Base-by-base conservation (phyloP, 2,329 filamentous ascomycete species). In the Gnomoniopsis smithogilvyi region DNA sequence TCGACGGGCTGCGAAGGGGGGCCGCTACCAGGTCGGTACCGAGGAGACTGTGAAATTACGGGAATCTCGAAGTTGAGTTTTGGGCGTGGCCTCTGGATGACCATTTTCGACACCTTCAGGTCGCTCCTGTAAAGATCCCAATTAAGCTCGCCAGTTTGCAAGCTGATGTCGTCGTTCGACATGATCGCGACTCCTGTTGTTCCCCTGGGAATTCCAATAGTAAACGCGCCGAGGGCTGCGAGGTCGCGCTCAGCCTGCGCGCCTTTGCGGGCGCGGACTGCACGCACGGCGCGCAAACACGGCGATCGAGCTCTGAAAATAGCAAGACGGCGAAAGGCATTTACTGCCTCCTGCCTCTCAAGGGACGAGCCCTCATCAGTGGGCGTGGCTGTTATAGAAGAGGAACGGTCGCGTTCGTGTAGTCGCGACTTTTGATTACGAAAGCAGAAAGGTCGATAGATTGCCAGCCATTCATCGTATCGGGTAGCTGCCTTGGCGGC, bases 1-100 rank as follows among this genome's bases (percentile, higher is more conserved):
- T 74, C 67, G 17, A 85, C 71, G 11, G 75, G 77, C 3, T 75
- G 75, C 2, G 80, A 69, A 0, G 77, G 72, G 0, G 82, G 82
- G 0, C 80, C 79, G 8, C 76, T 76, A 38, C 78, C 78, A 3
- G 76, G 75, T 1, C 72, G 67, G 64, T 84, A 83, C 15, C 62
- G 67, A 0, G 68, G 70, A 33, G 22, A 15, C 12, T 67, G 68
- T 19, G 68, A 68, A 46, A 65, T 66, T 36, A 75, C 55, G 26
- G 66, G 64, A 36, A 76, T 72, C 47, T 72, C 66, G 34, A 76
- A 64, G 22, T 38, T 33, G 2, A 62, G 3, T 6, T 10, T 22
- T 11, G 60, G 50, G 14, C 49, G 58, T 6, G 47, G 22, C 1
- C 33, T 36, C 12, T 48, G 30, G 21, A 54, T 54, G 6, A n/a